These are phyloP conservation scores for Podaxis sp. DNA, from an alignment of 768 basidiomycete species.

Conservation along the genomic window DNA sequence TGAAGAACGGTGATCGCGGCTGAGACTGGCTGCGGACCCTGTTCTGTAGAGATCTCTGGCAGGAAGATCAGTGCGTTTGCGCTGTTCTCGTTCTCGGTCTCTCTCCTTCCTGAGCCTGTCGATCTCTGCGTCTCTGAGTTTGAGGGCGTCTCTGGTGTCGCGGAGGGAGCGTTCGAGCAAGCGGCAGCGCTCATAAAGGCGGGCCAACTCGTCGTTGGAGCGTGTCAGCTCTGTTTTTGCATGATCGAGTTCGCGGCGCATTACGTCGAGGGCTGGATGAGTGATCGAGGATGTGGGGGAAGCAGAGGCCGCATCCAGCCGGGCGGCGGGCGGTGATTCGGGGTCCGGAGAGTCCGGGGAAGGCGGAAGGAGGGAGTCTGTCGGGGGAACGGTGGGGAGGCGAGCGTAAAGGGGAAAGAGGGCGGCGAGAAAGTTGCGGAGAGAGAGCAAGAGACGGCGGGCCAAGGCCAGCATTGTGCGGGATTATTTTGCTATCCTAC, in stretches of 20 bases:
- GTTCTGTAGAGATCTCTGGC: conserved; percentile 1
- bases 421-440: conserved; percentile 48
- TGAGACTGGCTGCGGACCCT: neutral
- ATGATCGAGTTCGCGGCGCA: conserved; percentile 58
- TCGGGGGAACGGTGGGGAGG: neutral
- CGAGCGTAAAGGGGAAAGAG: conserved; percentile 18
- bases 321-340: conserved; percentile 14
- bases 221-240: conserved; percentile 54
- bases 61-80: conserved; percentile 25
- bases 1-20: conserved; percentile 6
- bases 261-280: conserved; percentile 37
- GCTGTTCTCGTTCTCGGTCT: conserved; percentile 30
- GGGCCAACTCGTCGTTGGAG: conserved; percentile 50
- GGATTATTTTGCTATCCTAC: neutral
- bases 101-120: conserved; percentile 45
- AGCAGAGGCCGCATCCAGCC: conserved; percentile 32
- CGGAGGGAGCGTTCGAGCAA: conserved; percentile 60
- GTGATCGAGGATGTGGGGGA: conserved; percentile 35
- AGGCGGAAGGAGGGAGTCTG: neutral
- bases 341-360: conserved; percentile 1
- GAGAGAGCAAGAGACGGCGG: conserved; percentile 34
- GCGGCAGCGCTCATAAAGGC: conserved; percentile 61
- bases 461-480: conserved; percentile 4
- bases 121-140: conserved; percentile 57
- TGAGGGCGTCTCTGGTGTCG: conserved; percentile 61